These are phyloP conservation scores for Caryopteris hybrid DNA, from an alignment of 305 asterid species.

Conservation along the genomic window DNA sequence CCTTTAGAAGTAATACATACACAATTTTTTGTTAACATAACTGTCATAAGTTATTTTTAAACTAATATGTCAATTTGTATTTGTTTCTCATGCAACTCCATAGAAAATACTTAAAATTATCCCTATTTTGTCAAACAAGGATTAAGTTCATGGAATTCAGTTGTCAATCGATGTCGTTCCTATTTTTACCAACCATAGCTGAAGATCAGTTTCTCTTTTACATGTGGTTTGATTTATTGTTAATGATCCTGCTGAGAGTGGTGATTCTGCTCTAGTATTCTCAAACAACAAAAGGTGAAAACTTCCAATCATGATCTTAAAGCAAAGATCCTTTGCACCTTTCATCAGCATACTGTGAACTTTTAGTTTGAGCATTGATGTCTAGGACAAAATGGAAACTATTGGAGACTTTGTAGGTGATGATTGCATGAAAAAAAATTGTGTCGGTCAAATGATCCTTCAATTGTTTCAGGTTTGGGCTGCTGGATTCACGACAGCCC, in stretches of 20 bases:
- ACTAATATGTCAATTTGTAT: background rate
- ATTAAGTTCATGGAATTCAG: background rate
- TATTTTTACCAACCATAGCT: background rate
- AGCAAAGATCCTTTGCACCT: constrained; percentile 13
- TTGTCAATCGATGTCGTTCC: background rate
- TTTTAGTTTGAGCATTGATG: background rate
- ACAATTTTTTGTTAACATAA: background rate
- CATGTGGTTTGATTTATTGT: background rate
- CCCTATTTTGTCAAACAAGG: background rate
- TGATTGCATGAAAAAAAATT: constrained; percentile 1
- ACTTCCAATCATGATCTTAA: background rate
- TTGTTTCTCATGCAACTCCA: background rate
- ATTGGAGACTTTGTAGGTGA: background rate
- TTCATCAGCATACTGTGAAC: background rate
- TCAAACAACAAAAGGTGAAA: background rate
- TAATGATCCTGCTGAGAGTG: background rate
- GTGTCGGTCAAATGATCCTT: constrained; percentile 6
- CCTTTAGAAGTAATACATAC: too few relatives aligned
- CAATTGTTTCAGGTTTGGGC: constrained; percentile 77
- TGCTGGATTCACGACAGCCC: constrained; percentile 84
- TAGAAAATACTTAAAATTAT: background rate
- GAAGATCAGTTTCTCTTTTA: background rate
- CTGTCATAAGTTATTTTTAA: background rate
- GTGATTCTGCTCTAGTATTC: constrained; percentile 7
- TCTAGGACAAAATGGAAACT: background rate